phyloP scores from a whole-genome alignment of 805 yeast genomes.

The Cyberlindnera petersonii region DNA sequence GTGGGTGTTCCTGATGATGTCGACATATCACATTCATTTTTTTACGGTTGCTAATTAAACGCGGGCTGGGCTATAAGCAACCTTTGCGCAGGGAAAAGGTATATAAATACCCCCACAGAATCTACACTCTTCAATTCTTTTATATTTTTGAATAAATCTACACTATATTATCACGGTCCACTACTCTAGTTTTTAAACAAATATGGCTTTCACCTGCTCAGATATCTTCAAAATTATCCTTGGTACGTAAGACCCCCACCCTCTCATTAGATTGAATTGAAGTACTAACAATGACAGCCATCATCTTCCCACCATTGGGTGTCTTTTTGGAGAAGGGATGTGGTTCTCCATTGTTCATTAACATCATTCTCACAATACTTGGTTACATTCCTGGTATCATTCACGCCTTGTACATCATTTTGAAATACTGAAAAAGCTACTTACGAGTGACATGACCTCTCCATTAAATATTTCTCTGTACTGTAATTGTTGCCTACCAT shows the following conservation, averaged over 20 bases:
- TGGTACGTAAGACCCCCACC: constrained; percentile 18
- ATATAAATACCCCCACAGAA: too few species aligned
- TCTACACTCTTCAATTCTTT: too few species aligned
- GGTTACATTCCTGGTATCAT: constrained; percentile 73
- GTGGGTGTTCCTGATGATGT: too few species aligned
- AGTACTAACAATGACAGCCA: constrained; percentile 29
- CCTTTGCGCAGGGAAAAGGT: too few species aligned
- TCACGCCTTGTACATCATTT: constrained; percentile 54
- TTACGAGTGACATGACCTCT: too few species aligned
- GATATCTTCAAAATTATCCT: constrained; percentile 44
- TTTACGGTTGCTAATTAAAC: too few species aligned
- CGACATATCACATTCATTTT: too few species aligned
- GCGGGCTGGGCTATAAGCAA: too few species aligned
- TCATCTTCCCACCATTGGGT: constrained; percentile 54
- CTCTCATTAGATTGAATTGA: background rate
- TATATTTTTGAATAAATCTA: too few species aligned
- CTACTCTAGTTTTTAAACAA: too few species aligned
- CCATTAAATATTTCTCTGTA: too few species aligned
- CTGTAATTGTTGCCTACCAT: too few species aligned
- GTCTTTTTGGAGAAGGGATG: constrained; percentile 54
- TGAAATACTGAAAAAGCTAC: constrained; percentile 18
- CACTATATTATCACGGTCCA: background rate
- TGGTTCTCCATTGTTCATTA: constrained; percentile 32
- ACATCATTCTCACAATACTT: constrained; percentile 57
- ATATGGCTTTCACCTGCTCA: constrained; percentile 45